Conservation (phyloP, 106 monocot genomes). For the Agapanthus africanus region DNA sequence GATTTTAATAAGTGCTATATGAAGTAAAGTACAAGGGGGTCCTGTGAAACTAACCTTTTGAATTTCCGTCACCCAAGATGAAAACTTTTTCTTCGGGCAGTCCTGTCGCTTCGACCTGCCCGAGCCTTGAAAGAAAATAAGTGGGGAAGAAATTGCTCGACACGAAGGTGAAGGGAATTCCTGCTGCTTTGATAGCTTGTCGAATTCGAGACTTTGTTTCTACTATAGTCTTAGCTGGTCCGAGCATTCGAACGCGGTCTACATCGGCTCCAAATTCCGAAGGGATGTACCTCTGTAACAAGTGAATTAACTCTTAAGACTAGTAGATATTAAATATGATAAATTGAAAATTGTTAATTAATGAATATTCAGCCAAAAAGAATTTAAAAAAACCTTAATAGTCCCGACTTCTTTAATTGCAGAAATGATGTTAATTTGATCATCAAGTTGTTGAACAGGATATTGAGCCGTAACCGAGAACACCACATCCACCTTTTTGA, state of each 20-base stretch:
- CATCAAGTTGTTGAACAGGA: no score
- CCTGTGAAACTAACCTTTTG: no score
- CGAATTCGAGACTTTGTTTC: conserved; percentile 24
- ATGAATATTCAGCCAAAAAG: no score
- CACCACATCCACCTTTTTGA: no score
- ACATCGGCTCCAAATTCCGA: conserved; percentile 53
- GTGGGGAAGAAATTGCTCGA: conserved; percentile 11
- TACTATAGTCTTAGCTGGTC: conserved; percentile 18
- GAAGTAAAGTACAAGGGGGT: no score
- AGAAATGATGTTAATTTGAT: neutral
- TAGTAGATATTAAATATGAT: neutral
- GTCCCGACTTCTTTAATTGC: conserved; percentile 11
- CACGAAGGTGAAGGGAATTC: conserved; percentile 26
- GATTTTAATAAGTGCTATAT: no score
- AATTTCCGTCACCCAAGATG: no score
- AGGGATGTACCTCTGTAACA: no score
- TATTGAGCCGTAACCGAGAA: no score
- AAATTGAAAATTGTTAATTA: no score
- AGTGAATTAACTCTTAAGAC: conserved; percentile 30
- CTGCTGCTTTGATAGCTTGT: conserved; percentile 16
- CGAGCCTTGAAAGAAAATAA: conserved; percentile 14
- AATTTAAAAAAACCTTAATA: neutral
- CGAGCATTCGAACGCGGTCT: conserved; percentile 11
- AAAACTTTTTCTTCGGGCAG: conserved; percentile 8
- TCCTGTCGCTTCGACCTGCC: conserved; percentile 6